Conservation (phyloP, 1,284 basidiomycete species). For the Sanguinoderma infundibulare region DNA sequence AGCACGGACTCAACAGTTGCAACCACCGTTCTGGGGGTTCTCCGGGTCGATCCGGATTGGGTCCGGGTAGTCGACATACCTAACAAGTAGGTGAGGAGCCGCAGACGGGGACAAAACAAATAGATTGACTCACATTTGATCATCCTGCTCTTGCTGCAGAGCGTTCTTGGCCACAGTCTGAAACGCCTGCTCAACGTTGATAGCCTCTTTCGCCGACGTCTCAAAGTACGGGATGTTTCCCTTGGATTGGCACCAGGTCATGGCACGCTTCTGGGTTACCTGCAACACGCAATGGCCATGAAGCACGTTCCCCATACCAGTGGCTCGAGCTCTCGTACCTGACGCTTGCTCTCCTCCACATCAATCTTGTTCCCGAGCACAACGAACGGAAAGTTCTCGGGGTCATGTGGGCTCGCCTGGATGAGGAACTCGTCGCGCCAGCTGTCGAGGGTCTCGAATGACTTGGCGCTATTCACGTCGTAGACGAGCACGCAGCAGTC, state of each 20-base stretch:
- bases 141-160: constrained; percentile 95
- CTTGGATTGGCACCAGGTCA: constrained; percentile 99
- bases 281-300: constrained; percentile 35
- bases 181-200: constrained; percentile 99
- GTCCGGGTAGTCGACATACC: constrained; percentile 98
- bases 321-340: constrained; percentile 57
- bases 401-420: constrained; percentile 97
- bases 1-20: constrained; percentile 73
- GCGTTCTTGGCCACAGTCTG: constrained; percentile 99
- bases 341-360: constrained; percentile 97
- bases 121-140: constrained; percentile 77
- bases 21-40: constrained; percentile 89
- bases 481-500: constrained; percentile 99
- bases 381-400: constrained; percentile 99
- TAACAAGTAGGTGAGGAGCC: constrained; percentile 37
- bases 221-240: constrained; percentile 99
- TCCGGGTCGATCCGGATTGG: constrained; percentile 98
- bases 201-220: constrained; percentile 99
- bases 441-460: constrained; percentile 96
- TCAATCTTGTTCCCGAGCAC: constrained; percentile 99
- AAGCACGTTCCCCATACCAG: background rate
- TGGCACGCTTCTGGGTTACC: constrained; percentile 99
- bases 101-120: background rate
- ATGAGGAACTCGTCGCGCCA: constrained; percentile 99
- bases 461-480: constrained; percentile 98